Evolutionary conservation across 805 yeast species (phyloP), one percentile per base, ranked within the genome.

Genomic region (Myxozyma kluyveri): DNA sequence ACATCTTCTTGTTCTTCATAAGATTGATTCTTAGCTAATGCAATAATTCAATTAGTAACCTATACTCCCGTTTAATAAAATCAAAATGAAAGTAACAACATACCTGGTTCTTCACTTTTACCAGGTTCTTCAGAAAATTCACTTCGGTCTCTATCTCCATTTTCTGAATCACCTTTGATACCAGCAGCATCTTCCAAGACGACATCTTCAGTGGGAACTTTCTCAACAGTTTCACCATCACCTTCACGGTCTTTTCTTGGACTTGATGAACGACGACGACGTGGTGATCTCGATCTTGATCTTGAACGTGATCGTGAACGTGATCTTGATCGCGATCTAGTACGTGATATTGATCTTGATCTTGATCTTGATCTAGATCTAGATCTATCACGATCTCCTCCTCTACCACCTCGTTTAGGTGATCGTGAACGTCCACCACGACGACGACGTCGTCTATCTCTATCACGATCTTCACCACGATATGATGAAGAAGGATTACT

Each of bases 401-500:
- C 9, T 24, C 23, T 29, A 18, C 42, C 9, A 7, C 42, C 42
- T 10, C 42, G 23, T 10, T 48, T 45, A 22, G 50, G 52, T 14
- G 49, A 42, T 17, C 37, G 49, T 9, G 59, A 57, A 42, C 12
- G 23, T 19, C 47, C 38, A 18, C 45, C 47, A 14, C 56, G 40
- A 23, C 59, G 49, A 7, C 57, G 48, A 22, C 61, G 57, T 7
- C 52, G 55, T 21, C 60, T 49, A 23, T 53, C 61, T 4, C 49
- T 61, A 32, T 43, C 47, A 24, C 60, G 52, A 23, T 53, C 61
- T 4, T 52, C 61, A 32, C 40, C 47, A 31, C 61, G 54, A 60
- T 58, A 57, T 9, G 57, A 56, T 14, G 61, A 47, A 4, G 61
- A 57, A 10, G 61, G 61, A 6, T 54, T 46, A 38, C 56, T 51